phyloP scores from a whole-genome alignment of 768 basidiomycete genomes.

The Pseudohyphozyma bogoriensis region DNA sequence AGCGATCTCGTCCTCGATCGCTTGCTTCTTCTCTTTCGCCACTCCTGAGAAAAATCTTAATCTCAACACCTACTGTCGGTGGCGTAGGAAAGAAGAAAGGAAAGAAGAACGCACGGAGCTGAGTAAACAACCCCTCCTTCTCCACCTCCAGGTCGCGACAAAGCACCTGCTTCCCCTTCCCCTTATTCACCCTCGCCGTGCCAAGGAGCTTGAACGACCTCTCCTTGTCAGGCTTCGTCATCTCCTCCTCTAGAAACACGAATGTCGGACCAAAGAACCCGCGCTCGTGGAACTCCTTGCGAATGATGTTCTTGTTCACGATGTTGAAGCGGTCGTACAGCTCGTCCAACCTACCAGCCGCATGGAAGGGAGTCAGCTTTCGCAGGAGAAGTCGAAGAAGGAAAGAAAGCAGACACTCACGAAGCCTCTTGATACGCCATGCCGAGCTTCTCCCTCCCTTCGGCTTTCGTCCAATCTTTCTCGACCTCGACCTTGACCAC shows the following conservation, averaged over 20 bases:
- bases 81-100: not conserved
- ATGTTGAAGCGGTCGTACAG: constrained; percentile 17
- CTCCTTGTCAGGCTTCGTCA: not conserved
- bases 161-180: not conserved
- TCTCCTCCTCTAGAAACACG: constrained; percentile 3
- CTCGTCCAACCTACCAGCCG: constrained; percentile 5
- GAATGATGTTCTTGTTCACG: constrained; percentile 17
- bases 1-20: constrained; percentile 1
- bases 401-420: not conserved
- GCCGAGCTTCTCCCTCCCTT: not conserved
- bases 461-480: not conserved
- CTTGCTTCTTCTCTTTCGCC: not conserved
- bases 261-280: constrained; percentile 23
- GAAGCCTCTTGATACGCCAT: constrained; percentile 8
- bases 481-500: not conserved
- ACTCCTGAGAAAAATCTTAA: not conserved
- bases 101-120: not conserved
- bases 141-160: not conserved
- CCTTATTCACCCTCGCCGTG: not conserved
- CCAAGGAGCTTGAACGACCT: not conserved
- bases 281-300: not conserved
- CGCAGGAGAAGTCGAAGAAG: not conserved
- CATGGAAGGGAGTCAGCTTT: not conserved
- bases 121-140: not conserved
- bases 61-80: not conserved